These are phyloP conservation scores for Erodium maritimum DNA, from an alignment of 345 rosid species.

Conservation along the genomic window DNA sequence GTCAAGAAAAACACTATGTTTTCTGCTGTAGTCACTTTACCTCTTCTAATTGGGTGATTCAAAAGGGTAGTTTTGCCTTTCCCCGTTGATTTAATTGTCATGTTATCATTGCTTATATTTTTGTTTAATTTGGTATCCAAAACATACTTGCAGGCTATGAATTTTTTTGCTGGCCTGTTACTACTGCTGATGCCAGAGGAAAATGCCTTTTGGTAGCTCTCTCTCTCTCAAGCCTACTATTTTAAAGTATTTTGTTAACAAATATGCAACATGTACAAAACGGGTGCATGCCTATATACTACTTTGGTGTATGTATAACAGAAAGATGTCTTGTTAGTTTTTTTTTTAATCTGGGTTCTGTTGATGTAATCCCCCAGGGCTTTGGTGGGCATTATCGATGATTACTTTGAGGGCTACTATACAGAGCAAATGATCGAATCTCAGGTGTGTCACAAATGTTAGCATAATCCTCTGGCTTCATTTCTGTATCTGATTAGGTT, in stretches of 20 bases:
- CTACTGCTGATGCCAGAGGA: conserved; percentile 97
- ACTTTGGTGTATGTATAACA: too few species aligned
- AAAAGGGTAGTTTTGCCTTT: too few species aligned
- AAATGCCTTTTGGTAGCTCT: conserved; percentile 90
- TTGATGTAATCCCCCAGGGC: conserved; percentile 41
- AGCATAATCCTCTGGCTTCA: not conserved
- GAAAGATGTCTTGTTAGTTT: too few species aligned
- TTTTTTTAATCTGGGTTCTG: too few species aligned
- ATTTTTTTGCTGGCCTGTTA: conserved; percentile 89
- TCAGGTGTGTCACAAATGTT: conserved; percentile 55
- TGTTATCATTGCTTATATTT: too few species aligned
- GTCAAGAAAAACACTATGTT: too few species aligned
- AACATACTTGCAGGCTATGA: conserved; percentile 84
- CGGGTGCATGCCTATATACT: too few species aligned
- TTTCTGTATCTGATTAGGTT: not conserved
- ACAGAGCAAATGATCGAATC: conserved; percentile 92
- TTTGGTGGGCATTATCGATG: conserved; percentile 80
- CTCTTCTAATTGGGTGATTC: too few species aligned
- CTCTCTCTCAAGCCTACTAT: conserved; percentile 3
- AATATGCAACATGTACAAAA: too few species aligned
- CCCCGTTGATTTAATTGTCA: too few species aligned
- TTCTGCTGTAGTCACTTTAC: too few species aligned
- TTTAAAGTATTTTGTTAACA: not conserved
- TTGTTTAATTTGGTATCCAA: not conserved
- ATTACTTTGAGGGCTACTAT: conserved; percentile 82